Evolutionary conservation across 108 stramenopile genomes (phyloP).

Genomic region (Conticribra weissflogii): DNA sequence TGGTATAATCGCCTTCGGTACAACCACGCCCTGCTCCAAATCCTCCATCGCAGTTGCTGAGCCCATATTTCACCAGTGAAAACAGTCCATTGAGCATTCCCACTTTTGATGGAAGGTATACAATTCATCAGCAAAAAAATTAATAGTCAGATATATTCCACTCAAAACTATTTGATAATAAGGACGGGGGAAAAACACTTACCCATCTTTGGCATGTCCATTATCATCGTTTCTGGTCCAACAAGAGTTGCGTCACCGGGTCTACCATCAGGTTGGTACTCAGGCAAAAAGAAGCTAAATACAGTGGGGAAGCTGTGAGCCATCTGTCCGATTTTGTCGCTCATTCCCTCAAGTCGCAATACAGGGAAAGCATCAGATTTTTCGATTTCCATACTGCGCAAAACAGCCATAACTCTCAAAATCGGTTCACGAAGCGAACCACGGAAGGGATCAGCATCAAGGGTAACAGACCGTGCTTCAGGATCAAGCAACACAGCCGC

Average conservation of each 20-base stretch:
- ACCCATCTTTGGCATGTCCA: slow-evolving; percentile 20
- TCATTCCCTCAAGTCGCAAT: slow-evolving; percentile 11
- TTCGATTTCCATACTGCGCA: slow-evolving; percentile 43
- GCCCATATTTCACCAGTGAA: slow-evolving; percentile 60
- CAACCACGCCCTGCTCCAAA: slow-evolving; percentile 20
- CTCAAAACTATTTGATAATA: slow-evolving; percentile 25
- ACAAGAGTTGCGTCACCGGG: slow-evolving; percentile 22
- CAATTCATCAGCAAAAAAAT: not conserved
- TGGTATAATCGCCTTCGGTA: slow-evolving; percentile 8
- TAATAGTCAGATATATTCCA: slow-evolving; percentile 21
- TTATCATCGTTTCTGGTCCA: slow-evolving; percentile 42
- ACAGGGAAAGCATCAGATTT: slow-evolving; percentile 13
- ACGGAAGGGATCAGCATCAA: slow-evolving; percentile 49
- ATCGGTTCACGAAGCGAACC: slow-evolving; percentile 56
- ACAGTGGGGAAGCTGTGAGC: slow-evolving; percentile 14
- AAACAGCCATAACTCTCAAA: slow-evolving; percentile 47
- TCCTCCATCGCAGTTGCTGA: slow-evolving; percentile 49
- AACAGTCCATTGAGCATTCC: slow-evolving; percentile 53
- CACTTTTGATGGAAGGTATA: slow-evolving; percentile 3
- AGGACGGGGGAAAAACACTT: slow-evolving; percentile 27
- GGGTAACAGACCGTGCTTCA: slow-evolving; percentile 29
- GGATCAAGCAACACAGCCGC: slow-evolving; percentile 54
- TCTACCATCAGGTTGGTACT: slow-evolving; percentile 43
- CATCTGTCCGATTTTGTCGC: slow-evolving; percentile 44
- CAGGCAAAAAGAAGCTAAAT: slow-evolving; percentile 69